These are phyloP conservation scores for Penicillium janthinellum DNA, from an alignment of 2,329 filamentous ascomycete species.

Conservation along the genomic window DNA sequence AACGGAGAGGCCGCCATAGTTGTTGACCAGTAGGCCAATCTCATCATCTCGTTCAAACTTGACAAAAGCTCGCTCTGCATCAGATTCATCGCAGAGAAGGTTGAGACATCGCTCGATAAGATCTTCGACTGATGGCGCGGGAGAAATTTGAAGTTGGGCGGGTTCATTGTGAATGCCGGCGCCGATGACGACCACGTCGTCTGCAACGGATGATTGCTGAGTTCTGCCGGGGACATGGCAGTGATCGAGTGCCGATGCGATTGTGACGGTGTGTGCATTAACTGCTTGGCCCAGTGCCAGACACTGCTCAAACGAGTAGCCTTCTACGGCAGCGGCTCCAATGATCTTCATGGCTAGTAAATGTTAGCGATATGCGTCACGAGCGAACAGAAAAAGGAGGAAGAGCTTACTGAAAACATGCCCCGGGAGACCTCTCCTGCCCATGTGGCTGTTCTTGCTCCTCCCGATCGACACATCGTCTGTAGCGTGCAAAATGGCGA, in stretches of 20 bases:
- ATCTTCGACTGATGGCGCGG: conserved; percentile 13
- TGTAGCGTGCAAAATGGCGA: conserved; percentile 11
- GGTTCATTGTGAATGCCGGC: conserved; percentile 21
- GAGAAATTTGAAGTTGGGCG: conserved; percentile 11
- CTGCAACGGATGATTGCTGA: conserved; percentile 8
- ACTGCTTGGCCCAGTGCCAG: neutral
- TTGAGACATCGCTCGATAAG: conserved; percentile 4
- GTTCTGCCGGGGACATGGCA: neutral
- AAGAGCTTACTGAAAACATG: conserved; percentile 2
- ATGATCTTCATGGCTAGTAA: neutral
- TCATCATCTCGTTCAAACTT: conserved; percentile 9
- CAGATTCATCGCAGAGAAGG: neutral
- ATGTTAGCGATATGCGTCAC: neutral
- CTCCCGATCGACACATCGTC: conserved; percentile 18
- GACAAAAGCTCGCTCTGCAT: conserved; percentile 6
- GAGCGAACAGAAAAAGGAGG: neutral
- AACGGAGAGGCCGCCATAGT: conserved; percentile 15
- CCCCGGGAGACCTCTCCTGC: conserved; percentile 9
- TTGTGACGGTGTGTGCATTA: conserved; percentile 1
- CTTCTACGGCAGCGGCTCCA: neutral
- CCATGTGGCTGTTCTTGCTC: conserved; percentile 12
- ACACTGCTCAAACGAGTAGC: neutral
- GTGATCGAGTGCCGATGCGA: neutral
- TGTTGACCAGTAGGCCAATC: conserved; percentile 15
- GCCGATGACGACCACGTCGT: conserved; percentile 12